Conservation (phyloP, 2,329 filamentous ascomycete species). For the Stenocarpella maydis region DNA sequence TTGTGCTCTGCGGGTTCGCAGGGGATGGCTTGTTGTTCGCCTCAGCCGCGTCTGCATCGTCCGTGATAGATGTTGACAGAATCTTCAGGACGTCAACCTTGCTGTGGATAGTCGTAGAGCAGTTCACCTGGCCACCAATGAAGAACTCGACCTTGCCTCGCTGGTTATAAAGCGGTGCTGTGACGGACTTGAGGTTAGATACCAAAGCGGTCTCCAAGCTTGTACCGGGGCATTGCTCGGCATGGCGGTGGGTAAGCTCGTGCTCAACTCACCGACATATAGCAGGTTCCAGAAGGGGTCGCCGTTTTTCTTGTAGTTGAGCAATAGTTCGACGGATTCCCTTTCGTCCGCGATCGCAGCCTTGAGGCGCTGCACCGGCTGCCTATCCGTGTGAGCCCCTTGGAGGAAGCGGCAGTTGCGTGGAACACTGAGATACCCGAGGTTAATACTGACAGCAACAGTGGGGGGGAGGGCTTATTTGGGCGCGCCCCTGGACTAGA, state of each 20-base stretch:
- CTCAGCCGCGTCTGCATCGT: neutral
- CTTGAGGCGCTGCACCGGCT: constrained; percentile 42
- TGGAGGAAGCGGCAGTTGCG: constrained; percentile 60
- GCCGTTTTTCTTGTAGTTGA: constrained; percentile 57
- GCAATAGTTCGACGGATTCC: constrained; percentile 35
- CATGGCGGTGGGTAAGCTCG: constrained; percentile 39
- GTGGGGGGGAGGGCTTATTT: too few species aligned
- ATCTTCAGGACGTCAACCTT: constrained; percentile 56
- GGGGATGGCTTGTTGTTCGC: constrained; percentile 12
- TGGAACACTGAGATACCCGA: constrained; percentile 40
- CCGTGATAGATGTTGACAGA: constrained; percentile 11
- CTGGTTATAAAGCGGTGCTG: constrained; percentile 55
- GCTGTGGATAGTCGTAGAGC: constrained; percentile 61
- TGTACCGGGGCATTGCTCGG: neutral
- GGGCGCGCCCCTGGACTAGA: too few species aligned
- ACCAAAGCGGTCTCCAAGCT: neutral
- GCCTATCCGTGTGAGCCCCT: constrained; percentile 49
- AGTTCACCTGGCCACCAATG: constrained; percentile 65
- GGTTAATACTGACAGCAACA: neutral
- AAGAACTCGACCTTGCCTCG: constrained; percentile 59
- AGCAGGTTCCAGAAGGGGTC: constrained; percentile 65
- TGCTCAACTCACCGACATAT: constrained; percentile 50
- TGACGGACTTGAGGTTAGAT: neutral
- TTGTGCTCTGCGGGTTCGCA: neutral
- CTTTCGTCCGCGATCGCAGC: constrained; percentile 13